Evolutionary conservation across 805 yeast genomes (phyloP).

Genomic region (Kuraishia piskuri): DNA sequence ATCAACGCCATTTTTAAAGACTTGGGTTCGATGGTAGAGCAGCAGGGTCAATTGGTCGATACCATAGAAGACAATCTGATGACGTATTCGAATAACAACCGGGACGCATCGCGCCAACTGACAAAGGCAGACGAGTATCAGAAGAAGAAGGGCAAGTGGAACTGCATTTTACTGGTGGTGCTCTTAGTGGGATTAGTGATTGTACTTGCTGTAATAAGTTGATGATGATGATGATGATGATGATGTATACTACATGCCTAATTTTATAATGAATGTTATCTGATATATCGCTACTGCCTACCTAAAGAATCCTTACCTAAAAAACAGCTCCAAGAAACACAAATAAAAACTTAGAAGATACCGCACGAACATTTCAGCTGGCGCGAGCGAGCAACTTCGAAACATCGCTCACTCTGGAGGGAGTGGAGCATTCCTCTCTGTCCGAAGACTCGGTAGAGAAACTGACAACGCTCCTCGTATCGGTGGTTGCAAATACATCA

Average conservation of each 20-base stretch:
- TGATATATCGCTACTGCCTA: not conserved
- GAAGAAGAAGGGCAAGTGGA: slow-evolving; percentile 60
- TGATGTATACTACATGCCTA: not conserved
- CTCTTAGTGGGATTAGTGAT: slow-evolving; percentile 51
- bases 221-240: not conserved
- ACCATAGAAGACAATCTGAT: slow-evolving; percentile 74
- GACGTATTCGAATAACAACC: slow-evolving; percentile 53
- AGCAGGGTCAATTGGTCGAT: slow-evolving; percentile 82
- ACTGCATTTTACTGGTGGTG: slow-evolving; percentile 54
- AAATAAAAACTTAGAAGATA: not conserved
- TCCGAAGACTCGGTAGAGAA: not conserved
- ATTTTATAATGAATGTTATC: not conserved
- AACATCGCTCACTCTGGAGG: not conserved
- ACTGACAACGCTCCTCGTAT: not conserved
- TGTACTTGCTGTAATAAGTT: slow-evolving; percentile 45
- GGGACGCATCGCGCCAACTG: slow-evolving; percentile 64
- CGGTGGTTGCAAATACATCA: not conserved
- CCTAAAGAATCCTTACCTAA: not conserved
- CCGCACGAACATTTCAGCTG: not conserved
- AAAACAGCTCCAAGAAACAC: not conserved
- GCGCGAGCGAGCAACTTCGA: not conserved
- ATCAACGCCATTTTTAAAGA: slow-evolving; percentile 82
- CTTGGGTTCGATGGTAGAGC: slow-evolving; percentile 64
- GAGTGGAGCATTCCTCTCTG: not conserved
- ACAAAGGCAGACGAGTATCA: slow-evolving; percentile 71